Conservation (phyloP, 495 filamentous ascomycete species). For the Cercophora newfieldiana region DNA sequence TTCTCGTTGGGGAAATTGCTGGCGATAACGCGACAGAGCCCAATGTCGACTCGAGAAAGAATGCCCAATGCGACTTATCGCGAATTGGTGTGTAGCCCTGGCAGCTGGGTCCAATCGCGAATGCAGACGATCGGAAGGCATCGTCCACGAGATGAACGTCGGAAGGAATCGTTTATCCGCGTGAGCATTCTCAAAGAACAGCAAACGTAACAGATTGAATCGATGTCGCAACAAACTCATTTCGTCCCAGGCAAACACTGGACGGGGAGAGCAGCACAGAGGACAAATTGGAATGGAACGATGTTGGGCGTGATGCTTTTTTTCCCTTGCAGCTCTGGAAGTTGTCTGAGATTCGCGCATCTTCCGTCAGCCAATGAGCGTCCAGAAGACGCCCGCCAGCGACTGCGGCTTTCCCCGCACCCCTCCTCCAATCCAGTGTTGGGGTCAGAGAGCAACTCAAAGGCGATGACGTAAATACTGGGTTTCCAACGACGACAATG, state of each 20-base stretch:
- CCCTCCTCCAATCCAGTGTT: neutral
- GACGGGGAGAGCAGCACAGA: neutral
- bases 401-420: neutral
- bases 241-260: neutral
- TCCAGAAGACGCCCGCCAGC: neutral
- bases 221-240: neutral
- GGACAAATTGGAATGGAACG: neutral
- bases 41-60: neutral
- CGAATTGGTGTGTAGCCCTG: neutral
- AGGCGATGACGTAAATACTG: neutral
- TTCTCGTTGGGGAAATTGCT: neutral
- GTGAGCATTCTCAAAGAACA: neutral
- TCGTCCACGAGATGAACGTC: neutral
- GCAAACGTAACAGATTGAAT: neutral
- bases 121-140: neutral
- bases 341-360: neutral
- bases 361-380: neutral
- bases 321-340: neutral
- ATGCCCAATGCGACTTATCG: neutral
- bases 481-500: neutral
- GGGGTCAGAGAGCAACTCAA: neutral
- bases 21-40: slow-evolving; percentile 2
- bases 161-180: neutral
- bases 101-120: neutral
- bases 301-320: neutral